phyloP scores from a whole-genome alignment of 2,329 filamentous ascomycete species.

The Aureobasidium uvarum region DNA sequence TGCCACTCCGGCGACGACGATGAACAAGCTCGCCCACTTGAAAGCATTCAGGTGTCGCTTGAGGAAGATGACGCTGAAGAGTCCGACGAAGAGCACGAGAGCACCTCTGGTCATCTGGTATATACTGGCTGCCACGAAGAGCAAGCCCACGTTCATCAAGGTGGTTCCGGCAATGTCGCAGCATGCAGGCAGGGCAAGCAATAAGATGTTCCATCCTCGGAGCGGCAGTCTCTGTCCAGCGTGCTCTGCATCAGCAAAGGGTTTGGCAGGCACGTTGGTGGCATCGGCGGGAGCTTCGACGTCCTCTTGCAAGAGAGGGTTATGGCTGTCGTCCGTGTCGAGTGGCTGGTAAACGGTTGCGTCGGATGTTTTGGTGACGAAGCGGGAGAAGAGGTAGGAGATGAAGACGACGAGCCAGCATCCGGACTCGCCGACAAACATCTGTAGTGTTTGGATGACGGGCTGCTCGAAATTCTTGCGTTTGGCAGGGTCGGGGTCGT shows the following conservation, averaged over 20 bases:
- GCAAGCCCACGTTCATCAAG: slow-evolving; percentile 91
- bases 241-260: slow-evolving; percentile 44
- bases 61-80: slow-evolving; percentile 92
- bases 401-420: slow-evolving; percentile 87
- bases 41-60: slow-evolving; percentile 75
- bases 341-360: slow-evolving; percentile 26
- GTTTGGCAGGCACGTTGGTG: slow-evolving; percentile 51
- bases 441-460: slow-evolving; percentile 91
- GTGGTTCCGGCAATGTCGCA: slow-evolving; percentile 96
- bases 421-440: slow-evolving; percentile 96
- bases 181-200: slow-evolving; percentile 81
- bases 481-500: slow-evolving; percentile 63
- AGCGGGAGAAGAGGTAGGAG: slow-evolving; percentile 63
- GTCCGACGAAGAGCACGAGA: slow-evolving; percentile 88
- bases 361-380: slow-evolving; percentile 2
- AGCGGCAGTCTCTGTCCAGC: slow-evolving; percentile 54
- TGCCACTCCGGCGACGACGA: slow-evolving; percentile 84
- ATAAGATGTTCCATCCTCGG: slow-evolving; percentile 65
- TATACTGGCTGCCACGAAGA: slow-evolving; percentile 92
- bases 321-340: slow-evolving; percentile 24
- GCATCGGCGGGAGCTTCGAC: slow-evolving; percentile 35
- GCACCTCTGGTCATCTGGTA: slow-evolving; percentile 99
- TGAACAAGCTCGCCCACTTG: slow-evolving; percentile 85
- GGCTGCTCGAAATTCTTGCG: slow-evolving; percentile 85
- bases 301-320: slow-evolving; percentile 18